phyloP scores from a whole-genome alignment of 257 asterid species.

The Rhazya stricta region DNA sequence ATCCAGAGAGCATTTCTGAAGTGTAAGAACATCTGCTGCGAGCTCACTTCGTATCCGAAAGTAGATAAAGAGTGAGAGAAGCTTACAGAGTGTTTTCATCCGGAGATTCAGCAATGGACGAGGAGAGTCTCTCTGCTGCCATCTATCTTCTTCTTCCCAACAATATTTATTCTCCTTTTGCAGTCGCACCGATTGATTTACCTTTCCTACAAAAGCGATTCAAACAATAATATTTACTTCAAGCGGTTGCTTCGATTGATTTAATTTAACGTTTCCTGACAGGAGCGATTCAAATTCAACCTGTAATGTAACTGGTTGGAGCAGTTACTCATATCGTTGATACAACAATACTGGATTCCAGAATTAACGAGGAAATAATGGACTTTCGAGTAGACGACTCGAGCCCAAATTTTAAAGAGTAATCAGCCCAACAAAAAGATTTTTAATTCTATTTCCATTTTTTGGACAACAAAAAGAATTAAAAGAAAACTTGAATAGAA shows the following conservation, averaged over 20 bases:
- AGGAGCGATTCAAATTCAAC: not conserved
- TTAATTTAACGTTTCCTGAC: no score
- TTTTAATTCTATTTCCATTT: no score
- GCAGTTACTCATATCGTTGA: not conserved
- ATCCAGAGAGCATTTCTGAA: not conserved
- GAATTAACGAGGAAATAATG: not conserved
- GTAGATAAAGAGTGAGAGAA: conserved; percentile 4
- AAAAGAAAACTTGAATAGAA: no score
- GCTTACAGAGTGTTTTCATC: conserved; percentile 57
- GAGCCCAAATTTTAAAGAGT: no score
- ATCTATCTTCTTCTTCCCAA: conserved; percentile 5
- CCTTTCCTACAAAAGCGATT: not conserved
- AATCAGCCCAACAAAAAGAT: no score
- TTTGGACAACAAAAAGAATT: no score
- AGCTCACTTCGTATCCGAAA: not conserved
- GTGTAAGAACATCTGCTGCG: not conserved
- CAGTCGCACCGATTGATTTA: not conserved
- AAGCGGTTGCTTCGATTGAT: no score
- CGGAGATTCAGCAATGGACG: conserved; percentile 21
- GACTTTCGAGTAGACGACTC: no score
- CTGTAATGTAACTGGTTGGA: not conserved
- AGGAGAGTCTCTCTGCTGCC: conserved; percentile 23
- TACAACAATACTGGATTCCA: not conserved
- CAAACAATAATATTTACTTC: no score
- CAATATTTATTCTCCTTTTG: not conserved